These are phyloP conservation scores for Capsicum pubescens DNA, from an alignment of 257 asterid genomes.

Conservation along the genomic window DNA sequence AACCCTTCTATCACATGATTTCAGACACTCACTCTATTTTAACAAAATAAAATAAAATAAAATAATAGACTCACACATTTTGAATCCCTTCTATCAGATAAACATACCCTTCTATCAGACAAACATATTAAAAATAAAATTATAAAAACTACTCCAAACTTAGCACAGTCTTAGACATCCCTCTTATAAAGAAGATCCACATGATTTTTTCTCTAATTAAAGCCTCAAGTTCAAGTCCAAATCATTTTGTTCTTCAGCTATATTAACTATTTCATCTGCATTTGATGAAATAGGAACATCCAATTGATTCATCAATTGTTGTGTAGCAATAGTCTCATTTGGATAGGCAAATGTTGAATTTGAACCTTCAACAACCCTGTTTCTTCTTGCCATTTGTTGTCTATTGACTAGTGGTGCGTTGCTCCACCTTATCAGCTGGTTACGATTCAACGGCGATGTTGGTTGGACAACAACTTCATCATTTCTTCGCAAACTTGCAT, in stretches of 20 bases:
- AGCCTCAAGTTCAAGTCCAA: neutral
- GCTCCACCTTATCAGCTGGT: neutral
- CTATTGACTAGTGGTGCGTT: neutral
- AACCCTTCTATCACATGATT: too few species aligned
- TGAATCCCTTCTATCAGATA: too few species aligned
- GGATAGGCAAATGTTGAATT: neutral
- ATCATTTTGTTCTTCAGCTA: neutral
- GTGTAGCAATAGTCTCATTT: neutral
- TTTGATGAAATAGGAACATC: neutral
- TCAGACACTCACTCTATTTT: neutral
- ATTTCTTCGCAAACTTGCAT: neutral
- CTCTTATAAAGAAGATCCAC: neutral
- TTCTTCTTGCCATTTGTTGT: neutral
- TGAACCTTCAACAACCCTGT: neutral
- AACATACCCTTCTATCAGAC: neutral
- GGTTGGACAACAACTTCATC: neutral
- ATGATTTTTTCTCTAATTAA: neutral
- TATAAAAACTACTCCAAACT: neutral
- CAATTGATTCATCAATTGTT: neutral
- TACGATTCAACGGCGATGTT: neutral
- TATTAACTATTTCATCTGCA: neutral
- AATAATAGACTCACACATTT: neutral
- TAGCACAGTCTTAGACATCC: neutral
- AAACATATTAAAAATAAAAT: neutral
- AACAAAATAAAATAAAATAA: neutral